Percentiles rank a stretch among this genome's conserved stretches.
These are phyloP conservation scores for Lachancea mirantina DNA, from an alignment of 805 yeast species.

Conservation along the genomic window DNA sequence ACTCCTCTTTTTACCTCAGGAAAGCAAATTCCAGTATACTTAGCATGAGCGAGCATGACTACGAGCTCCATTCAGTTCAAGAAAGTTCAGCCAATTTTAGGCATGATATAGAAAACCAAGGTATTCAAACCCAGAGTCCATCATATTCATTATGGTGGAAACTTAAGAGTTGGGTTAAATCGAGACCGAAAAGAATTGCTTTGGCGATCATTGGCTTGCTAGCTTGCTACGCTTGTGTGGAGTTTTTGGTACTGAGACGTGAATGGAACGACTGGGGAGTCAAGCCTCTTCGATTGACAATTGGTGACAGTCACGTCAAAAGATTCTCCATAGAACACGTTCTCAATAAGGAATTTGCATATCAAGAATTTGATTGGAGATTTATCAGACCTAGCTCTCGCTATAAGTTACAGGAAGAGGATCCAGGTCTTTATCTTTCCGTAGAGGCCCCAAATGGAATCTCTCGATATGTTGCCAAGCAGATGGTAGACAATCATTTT, in stretches of 20 bases:
- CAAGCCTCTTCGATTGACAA: background rate
- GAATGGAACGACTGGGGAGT: background rate
- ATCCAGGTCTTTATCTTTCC: constrained; percentile 39
- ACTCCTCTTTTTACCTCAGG: constrained; percentile 25
- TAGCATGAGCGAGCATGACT: constrained; percentile 12
- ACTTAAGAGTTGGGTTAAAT: background rate
- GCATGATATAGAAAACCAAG: constrained; percentile 1
- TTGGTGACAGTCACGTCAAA: background rate
- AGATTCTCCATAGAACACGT: constrained; percentile 19
- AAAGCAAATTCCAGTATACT: constrained; percentile 23
- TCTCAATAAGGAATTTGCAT: constrained; percentile 22
- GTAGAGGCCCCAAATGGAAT: constrained; percentile 11
- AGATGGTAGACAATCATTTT: constrained; percentile 24
- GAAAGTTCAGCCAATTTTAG: constrained; percentile 2
- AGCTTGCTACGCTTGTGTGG: constrained; percentile 2
- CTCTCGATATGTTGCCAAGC: constrained; percentile 24
- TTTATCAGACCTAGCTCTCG: constrained; percentile 23
- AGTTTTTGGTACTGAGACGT: constrained; percentile 2
- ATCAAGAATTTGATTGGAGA: constrained; percentile 18
- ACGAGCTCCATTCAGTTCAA: constrained; percentile 8
- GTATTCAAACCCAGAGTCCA: background rate
- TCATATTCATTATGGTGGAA: too few species aligned
- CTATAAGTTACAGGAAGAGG: constrained; percentile 25
- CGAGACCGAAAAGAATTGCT: background rate
- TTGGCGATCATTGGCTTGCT: background rate